These are phyloP conservation scores for Phaeosphaeria sp. DNA, from an alignment of 2,329 filamentous ascomycete genomes.

Conservation along the genomic window DNA sequence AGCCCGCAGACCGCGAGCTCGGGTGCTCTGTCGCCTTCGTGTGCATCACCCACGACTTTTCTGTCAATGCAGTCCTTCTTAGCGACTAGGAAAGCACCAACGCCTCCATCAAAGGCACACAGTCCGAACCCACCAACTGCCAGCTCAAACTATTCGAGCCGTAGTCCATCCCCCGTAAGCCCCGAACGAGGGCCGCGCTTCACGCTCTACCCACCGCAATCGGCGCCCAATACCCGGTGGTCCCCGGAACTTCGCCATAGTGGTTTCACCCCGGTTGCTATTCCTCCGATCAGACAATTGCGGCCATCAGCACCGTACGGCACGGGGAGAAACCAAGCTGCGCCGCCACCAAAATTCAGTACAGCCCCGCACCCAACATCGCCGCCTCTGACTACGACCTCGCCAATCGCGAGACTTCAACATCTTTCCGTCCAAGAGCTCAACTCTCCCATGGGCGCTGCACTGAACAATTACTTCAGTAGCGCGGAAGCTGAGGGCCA, in stretches of 20 bases:
- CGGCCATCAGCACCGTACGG: background rate
- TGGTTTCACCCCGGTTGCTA: background rate
- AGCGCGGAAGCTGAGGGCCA: background rate
- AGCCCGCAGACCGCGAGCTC: conserved; percentile 41
- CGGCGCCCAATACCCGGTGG: background rate
- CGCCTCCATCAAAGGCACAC: conserved; percentile 20
- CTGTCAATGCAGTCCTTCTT: conserved; percentile 19
- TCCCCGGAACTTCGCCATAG: conserved; percentile 3
- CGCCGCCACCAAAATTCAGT: conserved; percentile 9
- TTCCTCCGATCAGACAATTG: conserved; percentile 5
- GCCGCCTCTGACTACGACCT: conserved; percentile 3
- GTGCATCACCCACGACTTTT: conserved; percentile 30
- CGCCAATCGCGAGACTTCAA: background rate
- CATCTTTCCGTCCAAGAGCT: conserved; percentile 13
- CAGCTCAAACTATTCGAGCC: conserved; percentile 12
- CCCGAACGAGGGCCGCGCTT: conserved; percentile 6
- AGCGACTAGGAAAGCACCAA: conserved; percentile 17
- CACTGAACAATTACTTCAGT: conserved; percentile 20
- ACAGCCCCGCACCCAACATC: conserved; percentile 7
- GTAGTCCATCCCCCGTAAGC: conserved; percentile 7
- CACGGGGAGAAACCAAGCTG: background rate
- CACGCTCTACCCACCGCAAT: conserved; percentile 13
- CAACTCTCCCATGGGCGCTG: conserved; percentile 20
- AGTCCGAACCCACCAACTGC: conserved; percentile 9
- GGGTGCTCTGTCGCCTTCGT: conserved; percentile 31